Conservation (phyloP, 495 filamentous ascomycete species). For the Penicillium canescens region DNA sequence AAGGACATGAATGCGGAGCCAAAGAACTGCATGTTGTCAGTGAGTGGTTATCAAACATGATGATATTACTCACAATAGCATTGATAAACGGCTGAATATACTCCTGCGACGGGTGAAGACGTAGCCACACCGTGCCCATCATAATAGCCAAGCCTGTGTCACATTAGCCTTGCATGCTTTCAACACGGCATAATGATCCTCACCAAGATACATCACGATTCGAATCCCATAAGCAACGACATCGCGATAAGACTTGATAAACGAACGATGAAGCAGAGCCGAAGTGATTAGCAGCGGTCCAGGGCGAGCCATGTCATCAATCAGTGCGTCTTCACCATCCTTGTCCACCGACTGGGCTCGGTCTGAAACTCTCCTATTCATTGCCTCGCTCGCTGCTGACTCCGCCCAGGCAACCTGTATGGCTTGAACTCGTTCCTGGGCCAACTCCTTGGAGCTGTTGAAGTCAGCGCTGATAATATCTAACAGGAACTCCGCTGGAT, state of each 20-base stretch:
- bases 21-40: slow-evolving; percentile 54
- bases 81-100: slow-evolving; percentile 79
- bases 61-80: slow-evolving; percentile 53
- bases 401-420: slow-evolving; percentile 35
- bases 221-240: slow-evolving; percentile 80
- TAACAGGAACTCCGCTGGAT: slow-evolving; percentile 77
- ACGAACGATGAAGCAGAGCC: slow-evolving; percentile 67
- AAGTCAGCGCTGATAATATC: slow-evolving; percentile 79
- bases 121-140: slow-evolving; percentile 86
- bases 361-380: slow-evolving; percentile 13
- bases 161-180: slow-evolving; percentile 4
- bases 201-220: slow-evolving; percentile 77
- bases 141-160: slow-evolving; percentile 66
- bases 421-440: slow-evolving; percentile 23
- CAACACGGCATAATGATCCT: slow-evolving; percentile 1
- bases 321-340: not conserved
- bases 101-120: slow-evolving; percentile 60
- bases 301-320: slow-evolving; percentile 30
- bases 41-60: not conserved
- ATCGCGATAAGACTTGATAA: slow-evolving; percentile 80
- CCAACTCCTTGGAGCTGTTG: slow-evolving; percentile 41
- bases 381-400: slow-evolving; percentile 14
- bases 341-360: slow-evolving; percentile 17
- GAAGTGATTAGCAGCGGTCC: slow-evolving; percentile 32
- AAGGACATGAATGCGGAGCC: slow-evolving; percentile 87